A percentile compares a stretch with the other conserved stretches of the same genome.
phyloP scores from a whole-genome alignment of 2,329 filamentous ascomycete species.

The Microsporum ferrugineum region DNA sequence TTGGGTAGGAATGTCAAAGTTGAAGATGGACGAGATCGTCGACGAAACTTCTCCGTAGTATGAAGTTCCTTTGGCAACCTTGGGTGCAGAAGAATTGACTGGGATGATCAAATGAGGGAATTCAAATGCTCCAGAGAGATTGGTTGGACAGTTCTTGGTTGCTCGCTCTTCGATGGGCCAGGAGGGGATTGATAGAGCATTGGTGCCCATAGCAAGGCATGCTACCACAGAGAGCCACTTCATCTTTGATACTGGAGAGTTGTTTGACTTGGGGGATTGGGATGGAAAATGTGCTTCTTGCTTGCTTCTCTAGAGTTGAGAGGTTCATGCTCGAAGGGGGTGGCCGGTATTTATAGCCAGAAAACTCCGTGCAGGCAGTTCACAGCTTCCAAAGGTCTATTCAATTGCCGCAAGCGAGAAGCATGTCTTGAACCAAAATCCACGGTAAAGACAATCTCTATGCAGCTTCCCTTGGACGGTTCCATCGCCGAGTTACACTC shows the following conservation, averaged over 20 bases:
- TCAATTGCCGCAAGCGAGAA: background rate
- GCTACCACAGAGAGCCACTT: conserved; percentile 8
- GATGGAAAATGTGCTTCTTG: background rate
- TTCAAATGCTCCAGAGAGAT: conserved; percentile 39
- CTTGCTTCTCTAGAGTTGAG: background rate
- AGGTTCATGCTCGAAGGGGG: background rate
- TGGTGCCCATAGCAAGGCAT: conserved; percentile 8
- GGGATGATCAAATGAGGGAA: conserved; percentile 54
- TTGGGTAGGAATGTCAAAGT: conserved; percentile 54
- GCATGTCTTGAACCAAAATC: conserved; percentile 2
- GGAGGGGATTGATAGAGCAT: conserved; percentile 9
- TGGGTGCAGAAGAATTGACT: conserved; percentile 44
- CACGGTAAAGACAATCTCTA: background rate
- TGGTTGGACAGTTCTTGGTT: conserved; percentile 32
- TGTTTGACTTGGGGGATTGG: background rate
- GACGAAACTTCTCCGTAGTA: conserved; percentile 46
- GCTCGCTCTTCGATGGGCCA: background rate
- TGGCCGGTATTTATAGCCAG: background rate
- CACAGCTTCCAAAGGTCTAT: background rate
- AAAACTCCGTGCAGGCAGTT: background rate
- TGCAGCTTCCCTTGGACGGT: background rate
- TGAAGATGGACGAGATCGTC: conserved; percentile 50
- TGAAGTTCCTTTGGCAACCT: conserved; percentile 42
- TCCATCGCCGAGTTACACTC: conserved; percentile 2
- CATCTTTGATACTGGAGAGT: conserved; percentile 5